Evolutionary conservation across 331 rosid species (phyloP).

Genomic region (Acacia concinna): DNA sequence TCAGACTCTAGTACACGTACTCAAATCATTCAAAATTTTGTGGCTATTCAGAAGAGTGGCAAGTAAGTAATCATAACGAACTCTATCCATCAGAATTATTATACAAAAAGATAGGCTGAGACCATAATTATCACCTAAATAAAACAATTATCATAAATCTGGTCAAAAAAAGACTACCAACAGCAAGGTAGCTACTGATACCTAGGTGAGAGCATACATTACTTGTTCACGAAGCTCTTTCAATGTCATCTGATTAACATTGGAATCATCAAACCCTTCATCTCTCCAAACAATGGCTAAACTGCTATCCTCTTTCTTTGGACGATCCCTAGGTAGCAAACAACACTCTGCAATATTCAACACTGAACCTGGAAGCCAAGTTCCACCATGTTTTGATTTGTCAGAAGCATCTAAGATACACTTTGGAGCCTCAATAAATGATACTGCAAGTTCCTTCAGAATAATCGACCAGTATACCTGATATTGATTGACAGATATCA

Average conservation of each 20-base stretch:
- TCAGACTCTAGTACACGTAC: not conserved
- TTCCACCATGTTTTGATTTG: constrained; percentile 54
- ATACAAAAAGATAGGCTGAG: not conserved
- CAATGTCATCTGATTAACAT: constrained; percentile 53
- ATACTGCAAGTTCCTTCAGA: constrained; percentile 63
- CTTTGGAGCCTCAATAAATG: constrained; percentile 56
- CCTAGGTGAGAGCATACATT: constrained; percentile 54
- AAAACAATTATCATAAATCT: not conserved
- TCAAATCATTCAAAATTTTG: not conserved
- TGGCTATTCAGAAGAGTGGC: not conserved
- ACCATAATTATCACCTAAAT: not conserved
- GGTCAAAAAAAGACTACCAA: not conserved
- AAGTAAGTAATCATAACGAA: not conserved
- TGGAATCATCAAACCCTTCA: constrained; percentile 64
- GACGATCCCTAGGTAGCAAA: constrained; percentile 50
- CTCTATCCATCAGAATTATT: not conserved
- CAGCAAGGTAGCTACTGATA: not conserved
- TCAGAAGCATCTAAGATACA: constrained; percentile 60
- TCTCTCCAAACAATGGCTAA: constrained; percentile 76
- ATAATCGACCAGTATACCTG: constrained; percentile 81
- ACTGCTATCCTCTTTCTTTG: constrained; percentile 56
- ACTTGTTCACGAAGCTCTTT: constrained; percentile 73
- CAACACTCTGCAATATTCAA: constrained; percentile 83
- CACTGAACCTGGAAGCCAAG: constrained; percentile 73
- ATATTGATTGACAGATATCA: not conserved